These are phyloP conservation scores for Hsuehochloa calcarea DNA, from an alignment of 176 grass and related monocot genomes.

Conservation along the genomic window DNA sequence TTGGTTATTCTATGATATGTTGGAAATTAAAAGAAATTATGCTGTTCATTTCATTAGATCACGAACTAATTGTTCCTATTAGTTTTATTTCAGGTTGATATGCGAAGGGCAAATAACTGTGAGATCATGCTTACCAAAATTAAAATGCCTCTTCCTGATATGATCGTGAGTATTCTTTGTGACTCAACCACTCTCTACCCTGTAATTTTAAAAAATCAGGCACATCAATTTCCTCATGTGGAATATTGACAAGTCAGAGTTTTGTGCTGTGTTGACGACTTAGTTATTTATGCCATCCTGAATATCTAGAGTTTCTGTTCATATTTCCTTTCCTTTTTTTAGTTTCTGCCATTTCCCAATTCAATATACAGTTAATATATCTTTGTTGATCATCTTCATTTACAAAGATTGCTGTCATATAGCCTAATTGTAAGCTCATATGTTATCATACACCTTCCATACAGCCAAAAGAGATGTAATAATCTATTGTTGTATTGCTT, in stretches of 20 bases:
- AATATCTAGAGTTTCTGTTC: constrained; percentile 6
- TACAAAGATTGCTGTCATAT: neutral
- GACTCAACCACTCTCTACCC: constrained; percentile 1
- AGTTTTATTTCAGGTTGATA: constrained; percentile 79
- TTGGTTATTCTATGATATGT: neutral
- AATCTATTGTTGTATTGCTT: neutral
- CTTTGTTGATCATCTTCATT: neutral
- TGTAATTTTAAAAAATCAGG: constrained; percentile 3
- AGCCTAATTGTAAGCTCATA: neutral
- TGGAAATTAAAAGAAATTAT: constrained; percentile 1
- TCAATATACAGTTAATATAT: neutral
- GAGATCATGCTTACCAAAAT: constrained; percentile 99
- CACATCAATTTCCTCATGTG: constrained; percentile 2
- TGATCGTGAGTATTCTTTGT: constrained; percentile 82
- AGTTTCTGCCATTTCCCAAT: neutral
- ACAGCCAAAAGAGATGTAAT: neutral
- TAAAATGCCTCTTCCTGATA: constrained; percentile 99
- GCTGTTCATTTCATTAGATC: constrained; percentile 11
- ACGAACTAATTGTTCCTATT: constrained; percentile 24
- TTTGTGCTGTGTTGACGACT: constrained; percentile 1
- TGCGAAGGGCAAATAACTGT: constrained; percentile 97
- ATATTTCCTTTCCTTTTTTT: constrained; percentile 10
- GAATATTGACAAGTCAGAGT: neutral
- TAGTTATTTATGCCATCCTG: neutral
- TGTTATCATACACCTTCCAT: neutral